Evolutionary conservation across 2,329 filamentous ascomycete genomes (phyloP), one percentile per base, ranked within the genome.

Genomic region (Sarocladium oryzae): DNA sequence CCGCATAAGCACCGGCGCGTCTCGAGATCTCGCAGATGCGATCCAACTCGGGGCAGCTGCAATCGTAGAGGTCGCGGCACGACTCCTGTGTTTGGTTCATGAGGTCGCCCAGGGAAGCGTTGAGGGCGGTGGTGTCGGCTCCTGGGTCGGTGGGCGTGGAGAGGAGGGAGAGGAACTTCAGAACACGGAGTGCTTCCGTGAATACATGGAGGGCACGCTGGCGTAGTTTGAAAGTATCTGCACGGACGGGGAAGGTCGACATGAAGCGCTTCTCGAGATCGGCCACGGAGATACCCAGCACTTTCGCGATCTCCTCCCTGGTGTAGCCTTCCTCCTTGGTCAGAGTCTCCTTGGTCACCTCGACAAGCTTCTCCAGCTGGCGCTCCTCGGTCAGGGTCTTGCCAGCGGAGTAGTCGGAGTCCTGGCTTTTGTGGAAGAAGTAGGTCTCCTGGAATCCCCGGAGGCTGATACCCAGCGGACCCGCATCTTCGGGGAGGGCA

Each of bases 131-230:
- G n/a, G 83, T 83, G 56, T 83, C 76, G 28, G 78, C 77, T 10
- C 26, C 33, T 18, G 30, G 20, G 16, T 67, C 65, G 10, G 71
- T 59, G 18, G 70, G 63, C 6, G 77, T 73, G 55, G 84, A 76
- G n/a, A 97, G 82, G 11, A 95, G 78, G 1, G 82, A 75, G 68
- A 89, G 83, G 76, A 97, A 97, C 57, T 84, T 76, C 18, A 93
- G 76, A 13, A 97, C 93, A 11, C 93, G 86, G 23, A 88, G 76
- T 2, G 93, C 91, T 70, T 99, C 93, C 56, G 78, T 81, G 69
- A 93, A 96, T 56, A 96, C 93, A 70, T 99, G 93, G 30, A 91
- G 74, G 0, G 92, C 89, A 36, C 93, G 85, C 68, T 95, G 89
- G 21, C 86, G 84, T 33, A 99, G 82, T 71, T 86, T 88, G 78